Evolutionary conservation across 148 eudicot species (phyloP), one percentile per base, ranked within the genome.

Genomic region (Cornus suecica): DNA sequence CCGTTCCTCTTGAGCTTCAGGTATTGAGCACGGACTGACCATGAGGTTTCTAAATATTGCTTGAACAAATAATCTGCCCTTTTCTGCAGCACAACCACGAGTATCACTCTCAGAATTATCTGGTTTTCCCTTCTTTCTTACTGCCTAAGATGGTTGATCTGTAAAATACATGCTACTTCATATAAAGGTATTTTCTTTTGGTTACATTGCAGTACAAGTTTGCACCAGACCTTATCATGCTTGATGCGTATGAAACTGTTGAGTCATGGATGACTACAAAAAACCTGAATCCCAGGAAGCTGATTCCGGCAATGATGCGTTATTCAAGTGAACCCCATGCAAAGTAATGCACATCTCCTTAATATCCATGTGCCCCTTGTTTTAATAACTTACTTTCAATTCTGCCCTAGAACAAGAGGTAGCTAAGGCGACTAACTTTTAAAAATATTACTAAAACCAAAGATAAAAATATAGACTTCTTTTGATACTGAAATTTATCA

Each of bases 231-330:
- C 97, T 95, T 75, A 91, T 95, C 84, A 92, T 92, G 99, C 93
- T 92, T 66, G 99, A 95, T 86, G 99, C 99, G 63, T 95, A 95
- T 84, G 99, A 95, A 85, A 95, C 97, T 82, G 97, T 95, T 73
- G 97, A 95, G 80, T 87, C 97, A 68, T 95, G 99, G 99, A 91
- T 95, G 99, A 92, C 80, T 73, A 91, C 86, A 34, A 88, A 83
- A 73, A 86, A 93, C 77, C 86, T 95, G 79, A 91, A 92, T 75
- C 99, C 97, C 32, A 89, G 97, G 82, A 95, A 91, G 84, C 80
- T 95, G 77, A 91, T 95, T 85, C 97, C 97, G 80, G 99, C 99
- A 66, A 92, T 95, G 99, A 90, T 95, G 99, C 92, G 97, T 34
- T 95, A 95, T 86, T 92, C 97, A 78, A 89, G 90, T 76, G 99